phyloP scores from a whole-genome alignment of 371 early-diverging fungal species.

The Mucor piriformis region DNA sequence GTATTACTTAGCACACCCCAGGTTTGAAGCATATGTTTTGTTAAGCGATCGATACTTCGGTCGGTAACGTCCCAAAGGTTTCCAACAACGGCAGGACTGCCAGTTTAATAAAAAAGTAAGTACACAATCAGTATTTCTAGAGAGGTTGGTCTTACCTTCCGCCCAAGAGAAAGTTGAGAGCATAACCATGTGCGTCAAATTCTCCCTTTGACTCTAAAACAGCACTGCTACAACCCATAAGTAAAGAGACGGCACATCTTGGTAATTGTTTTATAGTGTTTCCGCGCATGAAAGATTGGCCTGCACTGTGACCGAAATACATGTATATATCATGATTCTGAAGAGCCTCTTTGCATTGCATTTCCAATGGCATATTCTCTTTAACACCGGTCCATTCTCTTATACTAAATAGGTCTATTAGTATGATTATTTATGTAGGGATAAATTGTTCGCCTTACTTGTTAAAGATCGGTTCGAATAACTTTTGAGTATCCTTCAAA shows the following conservation, averaged over 20 bases:
- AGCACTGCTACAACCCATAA: constrained; percentile 95
- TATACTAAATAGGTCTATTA: constrained; percentile 17
- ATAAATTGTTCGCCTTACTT: constrained; percentile 47
- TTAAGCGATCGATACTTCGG: constrained; percentile 94
- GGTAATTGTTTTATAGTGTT: constrained; percentile 65
- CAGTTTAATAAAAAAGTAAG: not conserved
- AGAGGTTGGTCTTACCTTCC: constrained; percentile 60
- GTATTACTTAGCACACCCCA: constrained; percentile 70
- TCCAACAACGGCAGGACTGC: constrained; percentile 85
- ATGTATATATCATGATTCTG: constrained; percentile 69
- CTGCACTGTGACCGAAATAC: constrained; percentile 99
- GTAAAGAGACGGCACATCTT: constrained; percentile 73
- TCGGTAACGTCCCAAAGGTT: constrained; percentile 99
- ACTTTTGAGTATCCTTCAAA: constrained; percentile 76
- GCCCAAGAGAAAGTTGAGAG: constrained; percentile 79
- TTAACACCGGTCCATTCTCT: constrained; percentile 74
- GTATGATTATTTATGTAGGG: not conserved
- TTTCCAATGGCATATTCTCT: constrained; percentile 69
- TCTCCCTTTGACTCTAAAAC: constrained; percentile 72
- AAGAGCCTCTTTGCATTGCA: constrained; percentile 65
- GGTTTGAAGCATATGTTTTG: constrained; percentile 61
- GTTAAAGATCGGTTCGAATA: constrained; percentile 66
- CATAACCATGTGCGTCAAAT: constrained; percentile 85
- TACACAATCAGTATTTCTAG: not conserved
- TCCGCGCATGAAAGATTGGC: constrained; percentile 83